These are phyloP conservation scores for Gnomoniopsis sp. DNA, from an alignment of 2,329 filamentous ascomycete genomes.

Conservation along the genomic window DNA sequence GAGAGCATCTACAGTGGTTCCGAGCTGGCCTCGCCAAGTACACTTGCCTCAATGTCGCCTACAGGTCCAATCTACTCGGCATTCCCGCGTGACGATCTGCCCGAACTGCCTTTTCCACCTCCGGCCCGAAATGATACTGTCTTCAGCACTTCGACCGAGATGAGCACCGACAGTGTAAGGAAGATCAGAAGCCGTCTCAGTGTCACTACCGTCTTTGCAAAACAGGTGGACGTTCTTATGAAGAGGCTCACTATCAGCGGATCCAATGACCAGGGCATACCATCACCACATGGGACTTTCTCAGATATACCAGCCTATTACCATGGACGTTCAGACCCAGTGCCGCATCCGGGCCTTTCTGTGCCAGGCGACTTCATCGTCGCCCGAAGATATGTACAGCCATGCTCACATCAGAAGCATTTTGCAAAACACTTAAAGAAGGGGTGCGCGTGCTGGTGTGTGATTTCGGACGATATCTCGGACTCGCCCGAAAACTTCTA, in stretches of 20 bases:
- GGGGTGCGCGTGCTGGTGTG: slow-evolving; percentile 28
- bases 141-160: slow-evolving; percentile 36
- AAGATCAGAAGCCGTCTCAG: slow-evolving; percentile 28
- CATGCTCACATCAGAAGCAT: slow-evolving; percentile 8
- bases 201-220: slow-evolving; percentile 16
- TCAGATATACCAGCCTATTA: slow-evolving; percentile 21
- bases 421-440: slow-evolving; percentile 10
- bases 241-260: slow-evolving; percentile 25
- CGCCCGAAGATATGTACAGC: slow-evolving; percentile 21
- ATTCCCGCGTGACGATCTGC: slow-evolving; percentile 7
- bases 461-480: slow-evolving; percentile 26
- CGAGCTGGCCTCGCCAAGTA: slow-evolving; percentile 11
- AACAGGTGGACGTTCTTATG: slow-evolving; percentile 33
- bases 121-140: slow-evolving; percentile 27
- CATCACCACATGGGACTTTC: slow-evolving; percentile 7
- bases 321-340: slow-evolving; percentile 1
- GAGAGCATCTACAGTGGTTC: slow-evolving; percentile 3
- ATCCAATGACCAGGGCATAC: slow-evolving; percentile 5
- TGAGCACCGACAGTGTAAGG: slow-evolving; percentile 34
- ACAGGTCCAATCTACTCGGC: background rate
- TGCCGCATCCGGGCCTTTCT: slow-evolving; percentile 26
- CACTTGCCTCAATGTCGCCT: slow-evolving; percentile 10
- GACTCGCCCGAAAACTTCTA: slow-evolving; percentile 21
- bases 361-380: slow-evolving; percentile 50
- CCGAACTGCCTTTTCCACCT: slow-evolving; percentile 22